These are phyloP conservation scores for Aspergillus alliaceus DNA, from an alignment of 2,329 filamentous ascomycete genomes.

Conservation along the genomic window DNA sequence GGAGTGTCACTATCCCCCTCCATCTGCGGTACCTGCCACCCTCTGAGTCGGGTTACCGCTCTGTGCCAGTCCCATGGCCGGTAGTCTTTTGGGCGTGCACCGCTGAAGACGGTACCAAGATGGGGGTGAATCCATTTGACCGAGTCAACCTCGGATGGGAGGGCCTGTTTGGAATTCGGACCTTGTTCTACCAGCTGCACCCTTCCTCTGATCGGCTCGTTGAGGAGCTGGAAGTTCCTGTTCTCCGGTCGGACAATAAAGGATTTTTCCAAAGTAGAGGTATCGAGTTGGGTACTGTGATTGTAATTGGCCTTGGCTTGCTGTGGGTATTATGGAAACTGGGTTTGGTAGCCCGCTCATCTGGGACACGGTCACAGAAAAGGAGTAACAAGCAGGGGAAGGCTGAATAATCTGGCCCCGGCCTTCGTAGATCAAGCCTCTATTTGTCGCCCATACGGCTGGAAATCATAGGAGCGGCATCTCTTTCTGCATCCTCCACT, in stretches of 20 bases:
- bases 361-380: constrained; percentile 17
- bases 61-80: constrained; percentile 72
- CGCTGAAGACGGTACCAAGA: constrained; percentile 59
- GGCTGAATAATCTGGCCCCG: constrained; percentile 21
- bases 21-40: constrained; percentile 82
- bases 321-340: constrained; percentile 69
- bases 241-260: constrained; percentile 58
- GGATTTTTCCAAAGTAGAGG: constrained; percentile 33
- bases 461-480: background rate
- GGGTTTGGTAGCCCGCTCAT: constrained; percentile 26
- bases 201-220: constrained; percentile 53
- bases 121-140: constrained; percentile 81
- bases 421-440: constrained; percentile 5
- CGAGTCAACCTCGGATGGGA: constrained; percentile 83
- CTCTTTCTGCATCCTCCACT: background rate
- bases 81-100: constrained; percentile 88
- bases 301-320: constrained; percentile 63
- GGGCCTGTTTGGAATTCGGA: constrained; percentile 70
- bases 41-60: constrained; percentile 53
- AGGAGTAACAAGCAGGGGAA: constrained; percentile 21
- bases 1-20: constrained; percentile 63
- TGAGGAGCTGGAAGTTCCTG: constrained; percentile 63
- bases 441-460: background rate
- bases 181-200: constrained; percentile 78
- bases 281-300: constrained; percentile 58